Conservation (phyloP, 192 early-diverging fungal species). For the Globomyces pollinis-pini region DNA sequence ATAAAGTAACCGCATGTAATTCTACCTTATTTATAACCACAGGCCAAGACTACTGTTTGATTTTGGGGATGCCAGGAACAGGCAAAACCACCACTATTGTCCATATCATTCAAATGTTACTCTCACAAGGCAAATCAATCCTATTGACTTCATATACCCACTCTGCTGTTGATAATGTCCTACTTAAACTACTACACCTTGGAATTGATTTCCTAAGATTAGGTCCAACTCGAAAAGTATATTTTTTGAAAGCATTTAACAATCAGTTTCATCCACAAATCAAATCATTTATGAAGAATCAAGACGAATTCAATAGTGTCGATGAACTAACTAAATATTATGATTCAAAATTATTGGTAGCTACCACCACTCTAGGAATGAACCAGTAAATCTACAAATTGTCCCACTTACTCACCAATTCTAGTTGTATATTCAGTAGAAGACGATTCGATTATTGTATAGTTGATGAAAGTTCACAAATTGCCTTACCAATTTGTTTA, state of each 20-base stretch:
- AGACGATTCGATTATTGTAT: constrained; percentile 91
- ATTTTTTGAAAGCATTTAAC: background rate
- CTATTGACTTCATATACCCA: constrained; percentile 88
- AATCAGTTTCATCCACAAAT: constrained; percentile 44
- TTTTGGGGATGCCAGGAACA: constrained; percentile 95
- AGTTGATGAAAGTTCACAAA: constrained; percentile 93
- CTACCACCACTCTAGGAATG: constrained; percentile 82
- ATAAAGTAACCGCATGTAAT: constrained; percentile 53
- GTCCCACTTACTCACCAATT: too few species aligned
- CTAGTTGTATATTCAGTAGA: constrained; percentile 60
- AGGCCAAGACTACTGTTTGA: constrained; percentile 81
- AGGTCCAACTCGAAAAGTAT: constrained; percentile 43
- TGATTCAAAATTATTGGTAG: constrained; percentile 60
- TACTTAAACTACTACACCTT: constrained; percentile 72
- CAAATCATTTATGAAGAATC: constrained; percentile 18
- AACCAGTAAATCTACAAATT: constrained; percentile 59
- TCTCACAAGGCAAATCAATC: constrained; percentile 62
- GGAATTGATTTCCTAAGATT: constrained; percentile 66
- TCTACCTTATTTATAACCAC: too few species aligned
- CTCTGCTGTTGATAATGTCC: constrained; percentile 84
- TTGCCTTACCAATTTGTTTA: constrained; percentile 81
- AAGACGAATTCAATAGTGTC: constrained; percentile 43
- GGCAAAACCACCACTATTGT: constrained; percentile 92
- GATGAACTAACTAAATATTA: constrained; percentile 56
- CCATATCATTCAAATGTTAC: constrained; percentile 61